phyloP scores from a whole-genome alignment of 306 rosid species.

The Dalbergia cultrata region DNA sequence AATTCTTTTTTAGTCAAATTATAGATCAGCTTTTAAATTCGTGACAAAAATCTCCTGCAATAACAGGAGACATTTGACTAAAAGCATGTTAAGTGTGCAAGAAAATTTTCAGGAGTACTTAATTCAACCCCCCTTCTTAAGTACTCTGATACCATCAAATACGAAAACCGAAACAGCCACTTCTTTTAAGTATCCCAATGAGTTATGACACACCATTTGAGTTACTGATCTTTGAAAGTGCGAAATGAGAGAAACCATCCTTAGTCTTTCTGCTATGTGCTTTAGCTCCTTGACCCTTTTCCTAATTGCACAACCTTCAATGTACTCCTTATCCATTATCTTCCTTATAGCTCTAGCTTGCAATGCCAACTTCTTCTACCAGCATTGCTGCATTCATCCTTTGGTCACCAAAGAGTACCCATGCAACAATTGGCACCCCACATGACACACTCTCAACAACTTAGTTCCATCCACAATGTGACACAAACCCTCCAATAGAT shows the following conservation, averaged over 20 bases:
- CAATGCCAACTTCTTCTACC: not conserved
- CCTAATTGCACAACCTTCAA: slow-evolving; percentile 21
- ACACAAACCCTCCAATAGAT: slow-evolving; percentile 25
- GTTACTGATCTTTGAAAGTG: slow-evolving; percentile 3
- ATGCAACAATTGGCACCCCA: slow-evolving; percentile 30
- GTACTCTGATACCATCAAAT: no score
- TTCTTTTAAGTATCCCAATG: no score
- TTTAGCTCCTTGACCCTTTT: slow-evolving; percentile 28
- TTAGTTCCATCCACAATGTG: slow-evolving; percentile 43
- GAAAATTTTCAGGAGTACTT: no score
- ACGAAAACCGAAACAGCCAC: no score
- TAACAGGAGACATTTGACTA: no score
- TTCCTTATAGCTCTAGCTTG: slow-evolving; percentile 10
- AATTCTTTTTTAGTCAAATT: no score
- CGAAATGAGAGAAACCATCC: slow-evolving; percentile 3
- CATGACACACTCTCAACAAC: slow-evolving; percentile 15
- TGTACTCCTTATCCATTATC: slow-evolving; percentile 6
- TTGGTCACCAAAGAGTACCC: slow-evolving; percentile 24
- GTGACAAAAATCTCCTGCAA: no score
- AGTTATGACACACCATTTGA: not conserved
- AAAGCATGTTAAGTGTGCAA: no score
- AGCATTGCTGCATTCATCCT: slow-evolving; percentile 23
- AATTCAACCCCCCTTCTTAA: no score
- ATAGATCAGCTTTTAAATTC: no score
- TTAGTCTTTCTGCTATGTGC: not conserved